phyloP scores from a whole-genome alignment of 306 rosid species.

The Hippophae gyantsensis region DNA sequence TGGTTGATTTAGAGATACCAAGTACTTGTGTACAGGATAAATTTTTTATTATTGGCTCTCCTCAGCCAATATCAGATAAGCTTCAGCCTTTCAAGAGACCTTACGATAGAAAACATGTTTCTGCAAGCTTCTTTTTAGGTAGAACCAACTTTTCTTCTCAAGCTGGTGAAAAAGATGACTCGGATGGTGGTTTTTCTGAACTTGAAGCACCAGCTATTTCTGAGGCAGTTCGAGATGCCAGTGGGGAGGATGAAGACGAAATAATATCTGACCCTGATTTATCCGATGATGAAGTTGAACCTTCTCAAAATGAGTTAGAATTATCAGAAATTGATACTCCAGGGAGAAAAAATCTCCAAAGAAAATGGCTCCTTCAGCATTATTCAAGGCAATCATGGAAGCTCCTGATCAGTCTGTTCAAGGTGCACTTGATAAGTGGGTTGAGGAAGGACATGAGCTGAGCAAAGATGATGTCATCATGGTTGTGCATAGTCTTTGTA shows the following conservation, averaged over 20 bases:
- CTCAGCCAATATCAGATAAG: slow-evolving; percentile 5
- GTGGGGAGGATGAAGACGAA: slow-evolving; percentile 17
- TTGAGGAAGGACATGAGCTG: slow-evolving; percentile 55
- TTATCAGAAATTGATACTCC: slow-evolving; percentile 25
- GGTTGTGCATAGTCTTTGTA: slow-evolving; percentile 41
- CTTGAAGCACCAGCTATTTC: slow-evolving; percentile 30
- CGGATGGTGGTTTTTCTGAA: slow-evolving; percentile 78
- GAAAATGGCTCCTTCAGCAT: slow-evolving; percentile 24
- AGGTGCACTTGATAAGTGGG: slow-evolving; percentile 53
- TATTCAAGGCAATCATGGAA: slow-evolving; percentile 34
- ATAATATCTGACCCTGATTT: slow-evolving; percentile 27
- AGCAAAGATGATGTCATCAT: slow-evolving; percentile 36
- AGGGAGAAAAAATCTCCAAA: slow-evolving; percentile 8
- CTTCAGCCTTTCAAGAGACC: slow-evolving; percentile 10
- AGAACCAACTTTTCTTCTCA: slow-evolving; percentile 55
- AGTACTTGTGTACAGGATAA: slow-evolving; percentile 21
- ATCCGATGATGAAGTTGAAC: slow-evolving; percentile 36
- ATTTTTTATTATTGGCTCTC: slow-evolving; percentile 17
- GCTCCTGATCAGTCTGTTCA: slow-evolving; percentile 27
- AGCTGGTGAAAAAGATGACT: slow-evolving; percentile 60
- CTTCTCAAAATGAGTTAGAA: slow-evolving; percentile 39
- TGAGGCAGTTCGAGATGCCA: slow-evolving; percentile 6
- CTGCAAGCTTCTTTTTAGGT: slow-evolving; percentile 20
- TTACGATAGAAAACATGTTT: slow-evolving; percentile 26
- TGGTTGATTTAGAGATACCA: slow-evolving; percentile 30